These are phyloP conservation scores for Phytopythium montanum DNA, from an alignment of 352 stramenopile species.

Conservation along the genomic window DNA sequence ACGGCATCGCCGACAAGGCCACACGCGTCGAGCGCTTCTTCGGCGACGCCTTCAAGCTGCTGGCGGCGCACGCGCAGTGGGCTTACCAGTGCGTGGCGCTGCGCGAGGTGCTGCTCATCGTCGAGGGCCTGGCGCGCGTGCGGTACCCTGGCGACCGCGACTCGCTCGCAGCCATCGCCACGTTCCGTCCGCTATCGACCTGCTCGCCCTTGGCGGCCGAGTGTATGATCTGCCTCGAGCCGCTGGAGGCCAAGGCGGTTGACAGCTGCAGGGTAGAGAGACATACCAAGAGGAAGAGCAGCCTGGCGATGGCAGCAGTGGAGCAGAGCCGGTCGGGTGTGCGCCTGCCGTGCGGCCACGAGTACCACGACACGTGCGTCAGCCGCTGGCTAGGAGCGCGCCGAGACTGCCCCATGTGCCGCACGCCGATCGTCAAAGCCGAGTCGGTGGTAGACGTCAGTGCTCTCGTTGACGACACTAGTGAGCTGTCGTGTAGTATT, in stretches of 20 bases:
- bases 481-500: background rate
- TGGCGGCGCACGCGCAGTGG: constrained; percentile 34
- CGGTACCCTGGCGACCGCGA: constrained; percentile 45
- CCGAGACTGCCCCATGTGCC: constrained; percentile 65
- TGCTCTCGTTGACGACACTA: background rate
- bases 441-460: background rate
- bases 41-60: constrained; percentile 34
- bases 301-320: background rate
- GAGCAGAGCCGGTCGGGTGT: constrained; percentile 15
- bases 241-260: constrained; percentile 6
- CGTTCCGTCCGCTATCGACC: constrained; percentile 22
- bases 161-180: constrained; percentile 36
- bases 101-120: constrained; percentile 44
- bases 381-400: constrained; percentile 61
- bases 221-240: constrained; percentile 62
- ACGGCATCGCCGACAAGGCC: constrained; percentile 47
- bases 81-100: constrained; percentile 44
- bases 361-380: constrained; percentile 76
- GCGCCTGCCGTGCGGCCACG: constrained; percentile 53
- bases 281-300: background rate
- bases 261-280: background rate
- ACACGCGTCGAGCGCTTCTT: constrained; percentile 42
- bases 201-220: constrained; percentile 14
- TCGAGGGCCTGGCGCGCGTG: constrained; percentile 41
- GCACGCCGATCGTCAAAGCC: constrained; percentile 1